Base-by-base conservation (phyloP, 108 stramenopile species). In the Craspedostauros australis region DNA sequence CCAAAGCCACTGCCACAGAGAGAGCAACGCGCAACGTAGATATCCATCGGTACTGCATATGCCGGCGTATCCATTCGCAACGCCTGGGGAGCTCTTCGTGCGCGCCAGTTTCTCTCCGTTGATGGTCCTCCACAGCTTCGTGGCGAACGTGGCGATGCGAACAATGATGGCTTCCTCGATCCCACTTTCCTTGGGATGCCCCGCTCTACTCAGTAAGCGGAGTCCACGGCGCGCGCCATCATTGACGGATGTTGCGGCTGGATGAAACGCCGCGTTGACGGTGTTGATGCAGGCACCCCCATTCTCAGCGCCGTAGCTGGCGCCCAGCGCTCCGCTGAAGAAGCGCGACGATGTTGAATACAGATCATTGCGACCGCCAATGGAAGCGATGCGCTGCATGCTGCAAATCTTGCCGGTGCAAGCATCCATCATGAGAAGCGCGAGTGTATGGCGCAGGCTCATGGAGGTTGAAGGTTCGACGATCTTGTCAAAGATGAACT, bases 1-100 rank as follows among this genome's bases (percentile, higher is more conserved):
- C 82, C 84, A 92, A 6, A 87, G 16, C 84, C 86, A 88, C 58
- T 88, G 86, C 90, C 90, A 92, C 37, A 92, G 47, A 12, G 83
- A 60, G 23, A 92, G 48, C 7, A 92, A 61, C 14, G 78, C 60
- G 45, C 84, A 86, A 30, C 90, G 79, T 12, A 92, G 61, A 3
- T 66, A 53, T 20, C 78, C 54, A 60, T 88, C 86, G 39, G 73
- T 53, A 12, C 84, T 75, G 45, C 86, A 88, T 15, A 86, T 72
- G 18, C 84, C 84, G 21, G 64, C 21, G 18, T 29, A 32, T 25
- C 66, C 66, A 43, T 68, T 57, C 39, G 31, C 22, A 39, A 23
- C n/a, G 4, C 44, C 36, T 12, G 38, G 23, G 11, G 39, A 43
- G 14, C 38, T 42, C 3, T 54, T 53, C 1, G 33, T 19, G n/a